phyloP scores from a whole-genome alignment of 495 filamentous ascomycete genomes.

The Penicillium paxilli region DNA sequence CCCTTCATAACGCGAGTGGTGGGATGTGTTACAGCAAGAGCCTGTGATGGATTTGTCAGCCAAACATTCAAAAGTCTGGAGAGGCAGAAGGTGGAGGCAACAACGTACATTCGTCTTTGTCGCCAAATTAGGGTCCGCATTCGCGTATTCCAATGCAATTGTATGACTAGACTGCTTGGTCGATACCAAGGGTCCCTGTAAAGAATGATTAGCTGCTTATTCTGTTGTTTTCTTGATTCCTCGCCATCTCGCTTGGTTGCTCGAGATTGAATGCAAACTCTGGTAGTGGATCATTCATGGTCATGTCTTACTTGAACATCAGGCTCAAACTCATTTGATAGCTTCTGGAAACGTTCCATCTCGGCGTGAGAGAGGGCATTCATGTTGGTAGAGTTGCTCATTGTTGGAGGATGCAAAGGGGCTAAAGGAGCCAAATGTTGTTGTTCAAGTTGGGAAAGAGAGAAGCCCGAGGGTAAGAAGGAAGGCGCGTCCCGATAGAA shows the following conservation, averaged over 20 bases:
- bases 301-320: conserved; percentile 61
- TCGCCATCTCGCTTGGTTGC: background rate
- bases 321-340: conserved; percentile 65
- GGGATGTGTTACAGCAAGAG: conserved; percentile 79
- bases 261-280: too few relatives aligned
- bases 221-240: too few relatives aligned
- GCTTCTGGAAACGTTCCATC: conserved; percentile 53
- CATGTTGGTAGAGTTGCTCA: conserved; percentile 37
- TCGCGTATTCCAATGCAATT: conserved; percentile 85
- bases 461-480: conserved; percentile 25
- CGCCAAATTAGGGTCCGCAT: conserved; percentile 81
- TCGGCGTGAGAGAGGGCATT: conserved; percentile 49
- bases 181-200: conserved; percentile 80
- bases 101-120: conserved; percentile 79
- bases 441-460: too few relatives aligned
- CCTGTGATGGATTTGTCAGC: conserved; percentile 48
- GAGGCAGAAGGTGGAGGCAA: background rate
- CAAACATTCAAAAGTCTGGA: background rate
- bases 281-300: too few relatives aligned
- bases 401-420: conserved; percentile 8
- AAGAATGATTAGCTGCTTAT: background rate
- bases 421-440: conserved; percentile 21
- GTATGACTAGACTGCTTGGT: conserved; percentile 71
- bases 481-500: conserved; percentile 24
- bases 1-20: conserved; percentile 85